Evolutionary conservation across 345 rosid species (phyloP), one percentile per base, ranked within the genome.

Genomic region (Brassica carinata): DNA sequence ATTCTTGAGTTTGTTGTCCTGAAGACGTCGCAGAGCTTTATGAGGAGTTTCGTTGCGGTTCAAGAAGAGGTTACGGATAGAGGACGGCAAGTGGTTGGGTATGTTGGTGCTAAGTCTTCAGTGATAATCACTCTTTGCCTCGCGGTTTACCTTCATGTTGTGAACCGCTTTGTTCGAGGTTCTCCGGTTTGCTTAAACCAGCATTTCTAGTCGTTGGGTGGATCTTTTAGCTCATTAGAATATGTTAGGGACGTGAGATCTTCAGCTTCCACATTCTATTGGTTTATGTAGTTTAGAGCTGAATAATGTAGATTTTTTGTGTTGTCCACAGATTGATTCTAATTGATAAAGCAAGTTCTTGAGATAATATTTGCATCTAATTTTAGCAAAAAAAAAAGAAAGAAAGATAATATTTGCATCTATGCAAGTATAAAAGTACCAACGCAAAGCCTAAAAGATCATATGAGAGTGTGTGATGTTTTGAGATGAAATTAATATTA

Each of bases 71-170:
- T 85, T 73, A 73, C 88, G 1, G 89, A 86, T 51, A 81, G 90
- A 81, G 98, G 98, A 53, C 81, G 86, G 33, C 89, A 90, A 77
- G 94, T 94, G 14, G 77, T 91, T 64, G 86, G 91, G 83, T 96
- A 83, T 30, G 79, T 92, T 4, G 88, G 93, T 73, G 86, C 92
- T 3, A 93, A 92, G 79, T 89, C 98, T 70, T 86, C 90, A 2
- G 85, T 90, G 64, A 81, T 96, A n/a, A 83, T 96, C 63, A 89
- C 98, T 8, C 61, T 96, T 30, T 94, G 97, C 62, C 88, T 96
- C 1, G 97, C 99, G 4, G 75, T 92, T 72, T 92, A 91, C 85
- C 79, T 96, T 67, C 95, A 94, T 51, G 69, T 94, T 8, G 26
- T 82, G 4, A 81, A 57, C 69, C 55, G 73, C 0, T 71, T 33